Base-by-base conservation (phyloP, 306 rosid species). In the Chamaecrista fasciculata region DNA sequence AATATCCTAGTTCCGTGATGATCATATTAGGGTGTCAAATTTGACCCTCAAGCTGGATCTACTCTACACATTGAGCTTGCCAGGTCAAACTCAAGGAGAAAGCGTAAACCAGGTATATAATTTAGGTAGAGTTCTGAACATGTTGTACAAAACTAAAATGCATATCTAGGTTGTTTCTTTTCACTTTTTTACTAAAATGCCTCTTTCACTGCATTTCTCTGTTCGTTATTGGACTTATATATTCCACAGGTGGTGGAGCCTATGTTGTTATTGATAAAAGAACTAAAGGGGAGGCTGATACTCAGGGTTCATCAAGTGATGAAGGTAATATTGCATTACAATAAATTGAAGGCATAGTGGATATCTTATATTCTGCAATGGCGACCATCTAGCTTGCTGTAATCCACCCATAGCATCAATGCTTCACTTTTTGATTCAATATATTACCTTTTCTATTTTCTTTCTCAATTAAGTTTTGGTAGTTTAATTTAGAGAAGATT, bases 51-150 rank as follows among this genome's bases (percentile, higher is more conserved):
- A 85, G 33, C 83, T 63, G 98, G 97, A 69, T 83, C 93, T 14
- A 78, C 82, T 71, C 78, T 94, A 75, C 96, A 90, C 70, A 80
- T 94, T 40, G 98, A 94, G 74, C 89, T 90, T 16, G 98, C 98
- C 19, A 86, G 96, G 78, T 88, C 98, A 66, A 94, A 94, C 79
- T 94, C 98, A 21, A 83, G 97, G 83, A 88, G 97, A 84, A 94
- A 94, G 74, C 92, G 89, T 23, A 90, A 86, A 73, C 90, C 93
- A 80, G 98, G 98, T 90, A 69, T 44, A 56, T 55, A 42, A 39
- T 26, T 58, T 62, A 36, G 20, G 26, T 47, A 37, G 39, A 40
- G 34, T 66, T 46, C 67, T 49, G 47, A 64, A 57, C 15, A 64
- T 28, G 9, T 43, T 64, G 4, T 70, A 11, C 46, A 61, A 5